These are phyloP conservation scores for Globisporangium paroecandrum DNA, from an alignment of 352 stramenopile genomes.

Conservation along the genomic window DNA sequence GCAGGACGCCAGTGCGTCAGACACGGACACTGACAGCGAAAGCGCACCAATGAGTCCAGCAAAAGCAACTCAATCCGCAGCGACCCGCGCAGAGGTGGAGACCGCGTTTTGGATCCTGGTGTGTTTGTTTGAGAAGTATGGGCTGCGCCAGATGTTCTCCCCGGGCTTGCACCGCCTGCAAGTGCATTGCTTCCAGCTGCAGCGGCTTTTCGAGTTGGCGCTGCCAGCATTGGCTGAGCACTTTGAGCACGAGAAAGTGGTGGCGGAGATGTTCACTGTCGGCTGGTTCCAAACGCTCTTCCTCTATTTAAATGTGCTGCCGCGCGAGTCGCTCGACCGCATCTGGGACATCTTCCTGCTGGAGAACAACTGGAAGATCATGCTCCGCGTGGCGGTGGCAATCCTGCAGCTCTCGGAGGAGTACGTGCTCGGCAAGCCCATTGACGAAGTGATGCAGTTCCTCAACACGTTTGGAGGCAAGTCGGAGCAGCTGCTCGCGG, in stretches of 20 bases:
- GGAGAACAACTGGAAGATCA: constrained; percentile 86
- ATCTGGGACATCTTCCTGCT: constrained; percentile 88
- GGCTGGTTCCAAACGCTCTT: constrained; percentile 89
- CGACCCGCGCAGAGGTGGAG: constrained; percentile 56
- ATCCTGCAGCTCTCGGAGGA: constrained; percentile 64
- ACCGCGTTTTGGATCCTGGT: constrained; percentile 80
- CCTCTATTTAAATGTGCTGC: constrained; percentile 82
- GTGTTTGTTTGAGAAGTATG: constrained; percentile 78
- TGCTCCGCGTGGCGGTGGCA: constrained; percentile 66
- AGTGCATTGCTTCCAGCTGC: constrained; percentile 79
- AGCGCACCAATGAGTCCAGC: constrained; percentile 24
- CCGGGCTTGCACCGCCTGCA: constrained; percentile 68
- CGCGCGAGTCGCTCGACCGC: constrained; percentile 57
- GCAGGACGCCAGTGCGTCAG: constrained; percentile 3
- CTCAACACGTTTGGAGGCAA: constrained; percentile 79
- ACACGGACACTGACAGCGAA: constrained; percentile 14
- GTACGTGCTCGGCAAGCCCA: constrained; percentile 59
- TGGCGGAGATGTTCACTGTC: constrained; percentile 86
- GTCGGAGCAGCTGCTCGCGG: constrained; percentile 53
- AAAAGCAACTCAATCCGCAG: constrained; percentile 26
- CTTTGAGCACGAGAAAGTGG: constrained; percentile 74
- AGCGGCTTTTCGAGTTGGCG: constrained; percentile 58
- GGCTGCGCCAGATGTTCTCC: constrained; percentile 75
- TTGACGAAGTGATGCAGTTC: constrained; percentile 85
- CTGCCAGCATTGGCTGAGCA: constrained; percentile 58